Evolutionary conservation across 208 protist species (phyloP).

Genomic region (Acanthamoeba lenticulata): DNA sequence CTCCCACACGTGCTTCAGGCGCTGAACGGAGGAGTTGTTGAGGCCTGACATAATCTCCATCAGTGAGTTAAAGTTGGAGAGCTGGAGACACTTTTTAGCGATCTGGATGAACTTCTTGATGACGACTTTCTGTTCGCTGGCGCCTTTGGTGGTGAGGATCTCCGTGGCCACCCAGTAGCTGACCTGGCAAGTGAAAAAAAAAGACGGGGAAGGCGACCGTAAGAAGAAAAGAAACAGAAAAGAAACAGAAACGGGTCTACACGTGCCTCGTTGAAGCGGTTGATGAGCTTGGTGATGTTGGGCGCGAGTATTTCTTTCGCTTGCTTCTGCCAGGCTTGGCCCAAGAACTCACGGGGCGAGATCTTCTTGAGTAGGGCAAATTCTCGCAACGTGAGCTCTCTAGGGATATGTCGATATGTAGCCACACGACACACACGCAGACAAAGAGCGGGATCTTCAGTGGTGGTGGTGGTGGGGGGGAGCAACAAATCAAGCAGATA

Average conservation of each 20-base stretch:
- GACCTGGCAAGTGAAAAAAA: background rate
- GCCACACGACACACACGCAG: background rate
- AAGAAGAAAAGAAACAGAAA: background rate
- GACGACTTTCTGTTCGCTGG: background rate
- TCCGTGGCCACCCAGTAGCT: constrained; percentile 62
- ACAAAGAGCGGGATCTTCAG: background rate
- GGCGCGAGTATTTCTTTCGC: background rate
- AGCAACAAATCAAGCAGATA: too few species aligned
- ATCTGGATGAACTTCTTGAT: constrained; percentile 59
- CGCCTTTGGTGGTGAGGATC: background rate
- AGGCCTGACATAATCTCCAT: constrained; percentile 9
- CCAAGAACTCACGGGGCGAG: background rate
- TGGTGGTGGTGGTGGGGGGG: too few species aligned
- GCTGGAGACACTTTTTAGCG: background rate
- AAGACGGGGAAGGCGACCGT: background rate
- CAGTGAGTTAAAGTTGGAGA: constrained; percentile 26
- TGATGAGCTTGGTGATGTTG: constrained; percentile 51
- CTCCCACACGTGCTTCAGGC: background rate
- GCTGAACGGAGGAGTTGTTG: constrained; percentile 12
- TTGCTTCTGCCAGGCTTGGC: constrained; percentile 1
- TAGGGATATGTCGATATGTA: background rate
- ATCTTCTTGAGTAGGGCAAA: background rate
- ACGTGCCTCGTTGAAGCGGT: constrained; percentile 57
- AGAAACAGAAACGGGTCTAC: background rate
- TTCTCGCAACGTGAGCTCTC: constrained; percentile 26